These are phyloP conservation scores for Neurospora africana DNA, from an alignment of 495 filamentous ascomycete species.

Conservation along the genomic window DNA sequence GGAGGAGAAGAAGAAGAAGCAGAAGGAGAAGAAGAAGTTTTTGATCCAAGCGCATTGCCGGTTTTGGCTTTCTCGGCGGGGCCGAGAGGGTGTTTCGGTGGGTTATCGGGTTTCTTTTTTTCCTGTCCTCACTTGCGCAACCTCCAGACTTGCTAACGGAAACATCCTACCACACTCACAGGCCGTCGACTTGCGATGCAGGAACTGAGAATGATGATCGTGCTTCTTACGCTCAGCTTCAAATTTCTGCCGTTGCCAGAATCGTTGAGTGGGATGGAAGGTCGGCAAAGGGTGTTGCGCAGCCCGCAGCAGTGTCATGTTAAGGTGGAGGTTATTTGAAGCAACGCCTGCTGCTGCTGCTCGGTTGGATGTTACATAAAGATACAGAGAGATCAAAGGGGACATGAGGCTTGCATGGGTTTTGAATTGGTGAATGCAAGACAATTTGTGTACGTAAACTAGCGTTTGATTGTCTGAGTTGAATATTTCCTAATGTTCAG, in stretches of 20 bases:
- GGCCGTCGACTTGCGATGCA: slow-evolving; percentile 17
- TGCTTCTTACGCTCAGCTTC: slow-evolving; percentile 15
- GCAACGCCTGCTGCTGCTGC: not conserved
- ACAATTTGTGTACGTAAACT: not conserved
- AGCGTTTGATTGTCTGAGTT: not conserved
- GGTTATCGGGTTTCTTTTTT: not conserved
- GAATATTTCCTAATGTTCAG: not conserved
- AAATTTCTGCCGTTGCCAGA: slow-evolving; percentile 18
- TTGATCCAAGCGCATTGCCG: slow-evolving; percentile 15
- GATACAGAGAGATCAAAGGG: not conserved
- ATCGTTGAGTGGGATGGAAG: not conserved
- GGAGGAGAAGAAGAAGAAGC: too few relatives aligned
- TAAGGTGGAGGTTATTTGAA: not conserved
- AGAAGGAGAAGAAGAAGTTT: slow-evolving; percentile 7
- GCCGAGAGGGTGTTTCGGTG: slow-evolving; percentile 15
- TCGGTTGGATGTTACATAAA: not conserved
- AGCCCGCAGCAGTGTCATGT: not conserved
- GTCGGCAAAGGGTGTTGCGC: not conserved
- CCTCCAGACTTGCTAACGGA: not conserved
- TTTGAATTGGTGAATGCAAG: not conserved
- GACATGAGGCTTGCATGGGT: not conserved
- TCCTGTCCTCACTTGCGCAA: not conserved
- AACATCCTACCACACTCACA: not conserved
- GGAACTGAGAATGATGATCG: slow-evolving; percentile 18
- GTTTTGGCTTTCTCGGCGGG: slow-evolving; percentile 16